Base-by-base conservation (phyloP, 495 filamentous ascomycete species). In the Penicillium subrubescens region DNA sequence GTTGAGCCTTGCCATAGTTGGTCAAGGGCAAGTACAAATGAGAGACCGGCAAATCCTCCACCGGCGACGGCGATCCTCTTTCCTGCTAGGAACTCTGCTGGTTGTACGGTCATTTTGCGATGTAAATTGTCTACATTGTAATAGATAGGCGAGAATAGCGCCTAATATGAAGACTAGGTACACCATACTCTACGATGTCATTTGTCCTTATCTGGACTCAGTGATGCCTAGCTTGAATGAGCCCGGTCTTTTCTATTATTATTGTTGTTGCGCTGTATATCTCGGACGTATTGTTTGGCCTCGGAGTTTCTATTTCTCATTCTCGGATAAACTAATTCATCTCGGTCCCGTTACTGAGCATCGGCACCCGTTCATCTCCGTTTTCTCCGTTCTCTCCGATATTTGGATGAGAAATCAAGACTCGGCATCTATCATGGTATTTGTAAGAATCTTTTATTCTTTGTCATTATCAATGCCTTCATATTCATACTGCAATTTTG, bases 61-160 rank as follows among this genome's bases (percentile, higher is more conserved):
- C 67, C 64, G 10, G 57, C 57, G 11, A 70, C 50, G 43, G 67
- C 46, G 19, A 70, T 65, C n/a, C 50, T 41, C 43, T 70, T 67
- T 19, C 57, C 65, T 17, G 67, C 63, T 15, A 66, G 63, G 34
- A 58, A 69, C 19, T 61, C 60, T 17, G 33, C 60, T 4, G 52
- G 59, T 25, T 51, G 21, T 53, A 52, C 21, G 8, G 51, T 43
- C 59, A 62, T 66, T 25, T 37, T 53, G 19, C 29, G 31, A 41
- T 29, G 55, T 31, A 12, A 29, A 57, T 44, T 5, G 14, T 43
- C 5, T 17, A 15, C 6, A 21, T 5, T 19, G 8, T 1, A 27
- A 29, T 17, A 5, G 3, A 43, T 8, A n/a, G 21, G 25, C 15
- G 56, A 44, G 1, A 3, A 23, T 14, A 5, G 25, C n/a, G 37